phyloP scores from a whole-genome alignment of 169 alveolate genomes.

The Eimeria nieschulzi region DNA sequence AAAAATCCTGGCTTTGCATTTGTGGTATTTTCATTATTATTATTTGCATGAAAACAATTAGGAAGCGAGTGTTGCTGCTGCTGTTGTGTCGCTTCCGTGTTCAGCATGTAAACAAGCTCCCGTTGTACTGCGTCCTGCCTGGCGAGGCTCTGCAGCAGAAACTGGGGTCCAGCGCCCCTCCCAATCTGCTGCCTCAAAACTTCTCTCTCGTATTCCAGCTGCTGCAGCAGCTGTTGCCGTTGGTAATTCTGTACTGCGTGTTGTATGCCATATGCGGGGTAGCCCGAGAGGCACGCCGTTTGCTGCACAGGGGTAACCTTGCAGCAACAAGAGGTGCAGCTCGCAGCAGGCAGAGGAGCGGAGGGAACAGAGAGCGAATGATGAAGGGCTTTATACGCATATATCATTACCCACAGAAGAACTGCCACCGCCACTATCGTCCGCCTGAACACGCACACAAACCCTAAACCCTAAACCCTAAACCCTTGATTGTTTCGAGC shows the following conservation, averaged over 20 bases:
- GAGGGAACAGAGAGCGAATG: not conserved
- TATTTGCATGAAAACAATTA: no score
- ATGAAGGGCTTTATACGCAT: not conserved
- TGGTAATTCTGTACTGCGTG: not conserved
- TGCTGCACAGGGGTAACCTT: not conserved
- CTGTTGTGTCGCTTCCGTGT: conserved; percentile 12
- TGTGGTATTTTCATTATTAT: no score
- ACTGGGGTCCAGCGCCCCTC: not conserved
- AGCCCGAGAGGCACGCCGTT: no score
- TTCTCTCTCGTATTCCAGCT: conserved; percentile 7
- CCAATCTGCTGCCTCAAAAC: conserved; percentile 1
- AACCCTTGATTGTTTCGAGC: conserved; percentile 1
- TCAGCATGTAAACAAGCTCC: not conserved
- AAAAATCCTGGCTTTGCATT: not conserved
- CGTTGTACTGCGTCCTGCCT: conserved; percentile 43
- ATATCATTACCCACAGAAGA: not conserved
- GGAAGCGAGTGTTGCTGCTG: conserved; percentile 7
- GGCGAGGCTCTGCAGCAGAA: conserved; percentile 41
- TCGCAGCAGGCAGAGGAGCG: not conserved
- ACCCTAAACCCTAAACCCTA: conserved; percentile 42
- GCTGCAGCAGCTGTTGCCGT: conserved; percentile 45
- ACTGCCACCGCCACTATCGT: not conserved
- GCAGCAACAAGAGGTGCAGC: not conserved
- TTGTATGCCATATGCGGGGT: no score
- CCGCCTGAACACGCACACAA: conserved; percentile 9